Evolutionary conservation across 768 basidiomycete species (phyloP), one percentile per base, ranked within the genome.

Genomic region (Leucocoprinus sp.): DNA sequence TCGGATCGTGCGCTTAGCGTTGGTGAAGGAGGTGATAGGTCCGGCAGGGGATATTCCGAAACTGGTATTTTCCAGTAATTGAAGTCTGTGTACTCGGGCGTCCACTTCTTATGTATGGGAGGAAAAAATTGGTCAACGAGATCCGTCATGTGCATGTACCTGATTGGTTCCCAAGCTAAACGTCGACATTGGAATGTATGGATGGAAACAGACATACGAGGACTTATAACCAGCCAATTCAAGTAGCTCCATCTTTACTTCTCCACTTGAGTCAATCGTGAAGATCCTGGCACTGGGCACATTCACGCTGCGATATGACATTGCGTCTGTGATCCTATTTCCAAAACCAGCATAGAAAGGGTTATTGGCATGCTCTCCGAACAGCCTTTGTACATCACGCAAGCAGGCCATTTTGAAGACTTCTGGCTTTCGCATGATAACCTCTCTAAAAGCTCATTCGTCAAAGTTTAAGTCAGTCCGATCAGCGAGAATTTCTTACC

Each of bases 351-450:
- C 90, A 58, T 93, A 98, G 67, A 98, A 99, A 0, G 93, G 85
- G 52, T 78, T 84, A 52, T 75, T 71, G 24, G 70, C 64, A 22
- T 70, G 70, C 28, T 82, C 78, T 4, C 87, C 87, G 57, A 97
- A 99, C 5, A 98, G 62, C 17, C 92, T 72, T 53, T 89, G 89
- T 43, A 98, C 95, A 64, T 98, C 96, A 34, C 93, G 76, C 48
- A 98, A 66, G 65, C 93, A 97, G 1, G 95, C 93, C 96, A 99
- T 99, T 68, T 99, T 99, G 76, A 99, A 99, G n/a, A 98, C 77
- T 59, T 99, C 96, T 0, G 96, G 96, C 63, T 98, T 97, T 28
- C 93, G 84, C 85, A 98, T 88, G 57, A 99, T 95, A 12, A 99
- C 95, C 66, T 99, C 96, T 3, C 93, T 96, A 55, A 7, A 44